Base-by-base conservation (phyloP, 441 rosid genomes). In the Bocquillonia castaneifolia region DNA sequence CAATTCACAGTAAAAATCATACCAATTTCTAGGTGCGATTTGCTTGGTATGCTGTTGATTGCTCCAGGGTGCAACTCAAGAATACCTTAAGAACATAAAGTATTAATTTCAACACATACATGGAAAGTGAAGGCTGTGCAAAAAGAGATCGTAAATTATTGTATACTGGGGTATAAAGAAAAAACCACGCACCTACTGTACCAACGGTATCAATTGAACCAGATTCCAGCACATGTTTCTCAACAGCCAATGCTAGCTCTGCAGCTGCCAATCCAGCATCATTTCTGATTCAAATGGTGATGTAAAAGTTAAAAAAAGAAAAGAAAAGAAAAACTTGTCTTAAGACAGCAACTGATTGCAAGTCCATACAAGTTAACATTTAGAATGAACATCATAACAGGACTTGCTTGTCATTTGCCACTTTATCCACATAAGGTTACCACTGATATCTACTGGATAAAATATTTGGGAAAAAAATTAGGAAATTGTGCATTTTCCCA, bases 261-360 rank as follows among this genome's bases (percentile, higher is more conserved):
- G 98, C 94, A 64, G 93, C 97, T 52, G 97, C 98, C 76, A 93
- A 84, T 51, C 97, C 98, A 0, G 97, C 98, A 75, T 93, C 98
- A 70, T 88, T 93, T 80, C 97, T 90, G 82, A 57, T 45, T 20
- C 69, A 70, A 26, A 63, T 18, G 56, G 56, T 63, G 14, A 81
- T 34, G 68, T 39, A 72, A 32, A 63, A 9, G 15, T 76, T 60
- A 69, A 34, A 45, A n/a, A n/a, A n/a, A n/a, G n/a, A n/a, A n/a
- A n/a, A n/a, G n/a, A n/a, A n/a, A n/a, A n/a, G n/a, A n/a, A n/a
- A 15, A 65, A 60, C 52, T 48, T 57, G 42, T 39, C 18, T 44
- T 32, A n/a, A 59, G n/a, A n/a, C n/a, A 40, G 51, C 29, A 55
- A 44, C n/a, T n/a, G n/a, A n/a, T n/a, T n/a, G n/a, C n/a, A n/a